A percentile compares a stretch with the other conserved stretches of the same genome.
These are phyloP conservation scores for Microsporum audouinii DNA, from an alignment of 2,329 filamentous ascomycete species.

Conservation along the genomic window DNA sequence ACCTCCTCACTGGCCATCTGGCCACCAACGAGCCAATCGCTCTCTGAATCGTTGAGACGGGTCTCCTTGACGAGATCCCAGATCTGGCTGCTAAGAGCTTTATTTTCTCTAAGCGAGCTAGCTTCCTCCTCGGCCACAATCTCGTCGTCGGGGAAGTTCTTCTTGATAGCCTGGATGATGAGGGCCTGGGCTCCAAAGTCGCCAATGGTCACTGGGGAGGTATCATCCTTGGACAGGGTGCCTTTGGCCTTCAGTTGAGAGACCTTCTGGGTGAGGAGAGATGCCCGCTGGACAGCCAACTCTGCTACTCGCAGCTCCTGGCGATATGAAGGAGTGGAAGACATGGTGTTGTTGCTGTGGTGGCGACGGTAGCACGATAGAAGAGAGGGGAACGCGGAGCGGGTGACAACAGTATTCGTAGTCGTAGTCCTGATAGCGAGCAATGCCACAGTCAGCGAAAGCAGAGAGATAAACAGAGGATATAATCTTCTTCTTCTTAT, in stretches of 20 bases:
- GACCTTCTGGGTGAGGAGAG: constrained; percentile 63
- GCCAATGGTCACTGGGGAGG: constrained; percentile 91
- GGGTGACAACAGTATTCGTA: constrained; percentile 24
- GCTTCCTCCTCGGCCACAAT: constrained; percentile 96
- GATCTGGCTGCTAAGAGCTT: constrained; percentile 58
- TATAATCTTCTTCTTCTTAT: neutral
- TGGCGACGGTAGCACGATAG: constrained; percentile 15
- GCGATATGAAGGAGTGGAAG: constrained; percentile 42
- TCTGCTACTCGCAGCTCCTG: constrained; percentile 74
- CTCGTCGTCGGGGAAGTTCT: constrained; percentile 81
- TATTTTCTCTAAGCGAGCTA: constrained; percentile 61
- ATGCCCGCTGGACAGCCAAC: constrained; percentile 75
- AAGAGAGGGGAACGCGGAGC: constrained; percentile 14
- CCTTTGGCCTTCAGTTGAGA: constrained; percentile 87
- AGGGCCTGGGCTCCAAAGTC: constrained; percentile 96
- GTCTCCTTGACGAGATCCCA: constrained; percentile 72
- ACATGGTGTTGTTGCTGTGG: constrained; percentile 24
- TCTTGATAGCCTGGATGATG: constrained; percentile 79
- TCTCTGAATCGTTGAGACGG: constrained; percentile 53
- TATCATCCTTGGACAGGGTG: constrained; percentile 87
- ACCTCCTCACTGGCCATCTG: constrained; percentile 51
- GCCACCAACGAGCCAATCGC: constrained; percentile 59
- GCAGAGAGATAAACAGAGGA: neutral
- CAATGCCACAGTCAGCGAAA: constrained; percentile 32
- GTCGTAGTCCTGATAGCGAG: constrained; percentile 25